Percentiles rank a stretch among this genome's conserved stretches.
Conservation (phyloP, 176 grass and related monocot genomes). For the Saccharum officinarum region DNA sequence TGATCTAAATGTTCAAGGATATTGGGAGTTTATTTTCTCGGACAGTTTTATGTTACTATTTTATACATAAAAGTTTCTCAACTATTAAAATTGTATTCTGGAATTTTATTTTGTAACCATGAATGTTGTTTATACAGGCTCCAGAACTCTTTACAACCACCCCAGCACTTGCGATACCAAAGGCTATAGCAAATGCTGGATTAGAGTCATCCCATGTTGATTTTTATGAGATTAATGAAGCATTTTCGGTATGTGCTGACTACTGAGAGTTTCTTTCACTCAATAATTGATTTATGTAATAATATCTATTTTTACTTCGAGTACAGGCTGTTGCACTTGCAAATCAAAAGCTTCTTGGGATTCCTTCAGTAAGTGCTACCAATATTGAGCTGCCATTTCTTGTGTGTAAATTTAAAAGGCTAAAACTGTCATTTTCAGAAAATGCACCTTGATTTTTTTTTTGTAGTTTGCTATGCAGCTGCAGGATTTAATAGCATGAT, state of each 20-base stretch:
- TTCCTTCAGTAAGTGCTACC: slow-evolving; percentile 71
- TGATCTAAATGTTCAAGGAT: not conserved
- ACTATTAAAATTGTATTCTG: not conserved
- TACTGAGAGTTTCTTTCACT: not conserved
- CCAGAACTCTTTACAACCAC: slow-evolving; percentile 91
- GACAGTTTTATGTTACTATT: not conserved
- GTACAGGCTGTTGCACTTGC: slow-evolving; percentile 84
- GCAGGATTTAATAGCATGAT: not conserved
- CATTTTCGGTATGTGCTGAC: slow-evolving; percentile 65
- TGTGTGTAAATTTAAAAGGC: not conserved
- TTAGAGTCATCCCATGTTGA: slow-evolving; percentile 80
- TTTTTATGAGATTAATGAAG: slow-evolving; percentile 99
- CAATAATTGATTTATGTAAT: not conserved
- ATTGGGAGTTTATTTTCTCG: not conserved
- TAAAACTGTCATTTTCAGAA: not conserved
- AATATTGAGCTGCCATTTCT: not conserved
- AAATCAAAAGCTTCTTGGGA: slow-evolving; percentile 96
- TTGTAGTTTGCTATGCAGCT: not conserved
- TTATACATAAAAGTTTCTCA: not conserved
- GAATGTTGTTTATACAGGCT: slow-evolving; percentile 52
- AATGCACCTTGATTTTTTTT: not conserved
- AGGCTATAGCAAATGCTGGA: slow-evolving; percentile 70
- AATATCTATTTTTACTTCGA: slow-evolving; percentile 24
- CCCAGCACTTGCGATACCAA: slow-evolving; percentile 90
- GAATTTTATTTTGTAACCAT: not conserved